These are phyloP conservation scores for Entomortierella beljakovae DNA, from an alignment of 192 early-diverging fungal genomes.

Conservation along the genomic window DNA sequence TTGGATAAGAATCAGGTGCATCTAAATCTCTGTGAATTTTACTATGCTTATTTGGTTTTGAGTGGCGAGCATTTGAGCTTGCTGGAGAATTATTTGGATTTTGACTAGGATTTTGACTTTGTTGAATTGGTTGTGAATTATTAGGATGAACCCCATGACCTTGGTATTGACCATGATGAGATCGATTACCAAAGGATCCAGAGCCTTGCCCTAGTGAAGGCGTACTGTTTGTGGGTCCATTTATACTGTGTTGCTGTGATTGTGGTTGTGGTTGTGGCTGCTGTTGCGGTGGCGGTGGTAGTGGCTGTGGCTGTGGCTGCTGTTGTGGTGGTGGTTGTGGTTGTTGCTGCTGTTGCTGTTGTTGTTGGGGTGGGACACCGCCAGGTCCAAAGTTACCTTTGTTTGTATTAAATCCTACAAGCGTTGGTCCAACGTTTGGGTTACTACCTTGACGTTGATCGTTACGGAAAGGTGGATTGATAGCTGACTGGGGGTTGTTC, in stretches of 20 bases:
- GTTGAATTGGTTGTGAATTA: background rate
- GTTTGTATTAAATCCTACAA: background rate
- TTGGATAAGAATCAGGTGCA: conserved; percentile 43
- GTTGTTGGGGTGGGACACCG: background rate
- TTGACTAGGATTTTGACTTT: background rate
- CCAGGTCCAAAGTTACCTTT: conserved; percentile 11
- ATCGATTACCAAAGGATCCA: conserved; percentile 8
- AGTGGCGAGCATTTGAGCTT: conserved; percentile 2
- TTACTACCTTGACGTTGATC: conserved; percentile 17
- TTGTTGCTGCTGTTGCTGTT: conserved; percentile 5
- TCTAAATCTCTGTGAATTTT: conserved; percentile 41
- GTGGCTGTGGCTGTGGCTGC: background rate
- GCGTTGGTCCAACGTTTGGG: background rate
- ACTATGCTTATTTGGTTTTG: conserved; percentile 21
- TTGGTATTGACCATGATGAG: conserved; percentile 11
- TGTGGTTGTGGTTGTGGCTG: conserved; percentile 9
- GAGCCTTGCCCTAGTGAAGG: conserved; percentile 5
- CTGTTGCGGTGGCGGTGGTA: background rate
- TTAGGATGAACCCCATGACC: background rate
- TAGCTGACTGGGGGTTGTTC: conserved; percentile 13
- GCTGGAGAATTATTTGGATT: background rate
- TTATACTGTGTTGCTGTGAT: conserved; percentile 9
- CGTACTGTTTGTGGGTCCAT: background rate
- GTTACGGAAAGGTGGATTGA: conserved; percentile 34
- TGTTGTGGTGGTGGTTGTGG: conserved; percentile 1